Conservation (phyloP, 768 basidiomycete species). For the Termitomyces sp. region DNA sequence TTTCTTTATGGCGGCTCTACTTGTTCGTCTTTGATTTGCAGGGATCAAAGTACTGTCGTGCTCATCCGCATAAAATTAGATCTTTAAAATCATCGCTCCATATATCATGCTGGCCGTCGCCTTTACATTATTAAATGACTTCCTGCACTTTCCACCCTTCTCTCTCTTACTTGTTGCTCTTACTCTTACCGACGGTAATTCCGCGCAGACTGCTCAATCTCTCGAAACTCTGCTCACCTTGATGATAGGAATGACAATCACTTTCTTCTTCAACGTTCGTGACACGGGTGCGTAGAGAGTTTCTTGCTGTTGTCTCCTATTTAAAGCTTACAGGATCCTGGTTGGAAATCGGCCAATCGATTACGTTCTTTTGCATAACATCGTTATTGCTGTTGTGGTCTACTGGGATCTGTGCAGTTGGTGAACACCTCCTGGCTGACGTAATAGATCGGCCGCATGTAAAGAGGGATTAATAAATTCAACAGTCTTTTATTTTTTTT, state of each 20-base stretch:
- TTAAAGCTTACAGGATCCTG: conserved; percentile 53
- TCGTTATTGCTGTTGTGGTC: conserved; percentile 77
- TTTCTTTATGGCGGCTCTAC: conserved; percentile 71
- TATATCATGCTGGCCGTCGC: conserved; percentile 70
- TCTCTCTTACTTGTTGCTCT: conserved; percentile 76
- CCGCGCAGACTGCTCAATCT: not conserved
- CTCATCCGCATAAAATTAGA: conserved; percentile 27
- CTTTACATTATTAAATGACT: conserved; percentile 65
- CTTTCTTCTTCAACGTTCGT: conserved; percentile 80
- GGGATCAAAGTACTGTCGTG: not conserved
- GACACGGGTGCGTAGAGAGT: conserved; percentile 52
- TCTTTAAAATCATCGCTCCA: conserved; percentile 80
- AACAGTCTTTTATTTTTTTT: not conserved
- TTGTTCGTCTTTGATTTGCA: conserved; percentile 37
- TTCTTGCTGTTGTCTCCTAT: not conserved
- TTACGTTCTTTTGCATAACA: conserved; percentile 83
- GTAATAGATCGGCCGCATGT: conserved; percentile 10
- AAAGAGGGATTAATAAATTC: not conserved
- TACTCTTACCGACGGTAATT: conserved; percentile 63
- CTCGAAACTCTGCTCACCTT: conserved; percentile 6
- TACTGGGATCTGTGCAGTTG: conserved; percentile 66
- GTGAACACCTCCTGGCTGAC: conserved; percentile 67
- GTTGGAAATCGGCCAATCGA: conserved; percentile 86
- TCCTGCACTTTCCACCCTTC: conserved; percentile 68
- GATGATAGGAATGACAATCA: conserved; percentile 68